Evolutionary conservation across 2,329 filamentous ascomycete genomes (phyloP).

Genomic region (Neonectria coccinea): DNA sequence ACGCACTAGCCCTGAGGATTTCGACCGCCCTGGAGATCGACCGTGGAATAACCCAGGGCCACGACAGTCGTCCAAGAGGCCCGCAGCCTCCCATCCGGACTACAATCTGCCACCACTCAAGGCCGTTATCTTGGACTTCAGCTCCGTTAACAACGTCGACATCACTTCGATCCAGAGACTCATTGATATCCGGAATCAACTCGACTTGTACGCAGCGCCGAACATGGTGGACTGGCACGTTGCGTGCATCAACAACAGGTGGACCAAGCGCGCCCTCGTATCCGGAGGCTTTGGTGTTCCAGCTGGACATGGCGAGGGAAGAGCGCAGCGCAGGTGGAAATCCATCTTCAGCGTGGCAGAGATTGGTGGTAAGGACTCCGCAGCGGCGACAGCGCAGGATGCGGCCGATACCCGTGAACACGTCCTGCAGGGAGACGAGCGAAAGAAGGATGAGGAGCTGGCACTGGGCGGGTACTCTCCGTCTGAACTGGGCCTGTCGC

Average conservation of each 20-base stretch:
- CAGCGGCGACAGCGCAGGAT: constrained; percentile 75
- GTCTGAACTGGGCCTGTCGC: constrained; percentile 35
- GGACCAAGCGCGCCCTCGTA: constrained; percentile 91
- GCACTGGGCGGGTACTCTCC: constrained; percentile 39
- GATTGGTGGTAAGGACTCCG: constrained; percentile 77
- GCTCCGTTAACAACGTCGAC: constrained; percentile 92
- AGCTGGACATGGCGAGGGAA: constrained; percentile 57
- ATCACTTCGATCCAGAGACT: constrained; percentile 92
- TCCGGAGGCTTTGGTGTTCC: constrained; percentile 91
- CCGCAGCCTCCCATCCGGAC: constrained; percentile 46
- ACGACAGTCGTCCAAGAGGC: constrained; percentile 56
- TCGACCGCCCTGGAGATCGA: constrained; percentile 76
- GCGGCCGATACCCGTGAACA: constrained; percentile 59
- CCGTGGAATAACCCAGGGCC: constrained; percentile 97
- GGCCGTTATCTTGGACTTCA: constrained; percentile 94
- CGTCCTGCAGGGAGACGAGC: constrained; percentile 47
- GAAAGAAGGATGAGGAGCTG: constrained; percentile 52
- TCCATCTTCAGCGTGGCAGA: constrained; percentile 96
- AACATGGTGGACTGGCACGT: constrained; percentile 94
- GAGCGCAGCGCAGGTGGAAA: constrained; percentile 79
- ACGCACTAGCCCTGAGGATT: constrained; percentile 78
- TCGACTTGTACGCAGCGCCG: constrained; percentile 85
- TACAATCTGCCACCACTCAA: constrained; percentile 76
- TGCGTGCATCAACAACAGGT: constrained; percentile 87
- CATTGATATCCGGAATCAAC: constrained; percentile 93